Evolutionary conservation across 306 rosid genomes (phyloP).

Genomic region (Ammopiptanthus mongolicus): DNA sequence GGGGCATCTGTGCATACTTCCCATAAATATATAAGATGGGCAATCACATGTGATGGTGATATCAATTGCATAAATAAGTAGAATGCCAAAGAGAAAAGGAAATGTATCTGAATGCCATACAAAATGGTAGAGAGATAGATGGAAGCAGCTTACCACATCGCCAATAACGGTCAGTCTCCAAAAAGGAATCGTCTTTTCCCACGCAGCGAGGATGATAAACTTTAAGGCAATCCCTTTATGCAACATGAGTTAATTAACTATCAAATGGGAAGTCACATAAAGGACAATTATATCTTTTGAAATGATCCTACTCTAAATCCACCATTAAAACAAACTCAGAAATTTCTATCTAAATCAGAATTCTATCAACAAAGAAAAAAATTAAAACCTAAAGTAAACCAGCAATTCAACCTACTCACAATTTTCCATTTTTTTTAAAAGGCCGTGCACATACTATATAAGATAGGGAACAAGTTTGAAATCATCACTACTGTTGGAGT

Average conservation of each 20-base stretch:
- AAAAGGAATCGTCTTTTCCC: slow-evolving; percentile 40
- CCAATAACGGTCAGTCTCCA: slow-evolving; percentile 32
- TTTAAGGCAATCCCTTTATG: slow-evolving; percentile 65
- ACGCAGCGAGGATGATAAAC: slow-evolving; percentile 58
- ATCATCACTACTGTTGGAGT: no score
- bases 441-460: neutral
- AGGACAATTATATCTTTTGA: neutral
- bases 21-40: neutral
- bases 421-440: neutral
- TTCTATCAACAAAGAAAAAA: neutral
- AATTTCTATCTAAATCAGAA: neutral
- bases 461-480: neutral
- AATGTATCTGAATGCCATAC: slow-evolving; percentile 9
- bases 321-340: neutral
- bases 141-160: slow-evolving; percentile 59
- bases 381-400: neutral
- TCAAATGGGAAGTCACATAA: slow-evolving; percentile 5
- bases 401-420: neutral
- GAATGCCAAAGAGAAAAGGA: neutral
- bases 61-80: slow-evolving; percentile 7
- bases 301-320: slow-evolving; percentile 7
- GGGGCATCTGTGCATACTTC: neutral
- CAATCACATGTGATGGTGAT: neutral
- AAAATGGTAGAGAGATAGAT: slow-evolving; percentile 6
- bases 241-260: slow-evolving; percentile 19